phyloP scores from a whole-genome alignment of 208 protist genomes.

The Wallacemonas rigidus region DNA sequence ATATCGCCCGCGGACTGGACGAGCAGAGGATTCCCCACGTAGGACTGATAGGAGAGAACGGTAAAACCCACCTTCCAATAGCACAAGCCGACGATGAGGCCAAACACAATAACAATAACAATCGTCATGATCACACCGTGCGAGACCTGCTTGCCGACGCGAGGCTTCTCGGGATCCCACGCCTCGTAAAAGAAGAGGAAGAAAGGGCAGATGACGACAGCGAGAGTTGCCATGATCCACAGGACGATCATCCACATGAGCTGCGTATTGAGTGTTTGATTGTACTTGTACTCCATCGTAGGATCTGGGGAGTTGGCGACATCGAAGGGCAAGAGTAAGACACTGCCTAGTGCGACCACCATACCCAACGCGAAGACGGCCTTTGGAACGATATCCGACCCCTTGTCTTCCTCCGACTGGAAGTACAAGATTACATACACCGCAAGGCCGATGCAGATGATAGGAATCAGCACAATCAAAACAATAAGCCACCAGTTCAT shows the following conservation, averaged over 20 bases:
- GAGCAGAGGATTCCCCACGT: conserved; percentile 38
- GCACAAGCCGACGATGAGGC: conserved; percentile 54
- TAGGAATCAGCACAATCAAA: conserved; percentile 50
- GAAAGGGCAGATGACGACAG: conserved; percentile 90
- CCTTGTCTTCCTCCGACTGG: conserved; percentile 66
- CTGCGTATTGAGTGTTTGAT: conserved; percentile 76
- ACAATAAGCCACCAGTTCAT: conserved; percentile 90
- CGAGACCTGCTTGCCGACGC: conserved; percentile 47
- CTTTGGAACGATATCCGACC: conserved; percentile 57
- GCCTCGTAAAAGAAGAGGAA: conserved; percentile 94
- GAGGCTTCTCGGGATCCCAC: conserved; percentile 83
- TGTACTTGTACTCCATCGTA: conserved; percentile 47
- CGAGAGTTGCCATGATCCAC: conserved; percentile 66
- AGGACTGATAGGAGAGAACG: conserved; percentile 41
- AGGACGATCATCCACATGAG: conserved; percentile 91
- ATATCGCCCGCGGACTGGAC: conserved; percentile 12
- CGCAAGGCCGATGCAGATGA: conserved; percentile 57
- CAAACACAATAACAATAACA: conserved; percentile 57
- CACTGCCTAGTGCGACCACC: conserved; percentile 65
- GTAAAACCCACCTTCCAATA: conserved; percentile 57
- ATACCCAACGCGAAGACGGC: conserved; percentile 79
- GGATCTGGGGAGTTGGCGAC: conserved; percentile 88
- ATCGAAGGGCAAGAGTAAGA: conserved; percentile 93
- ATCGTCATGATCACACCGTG: conserved; percentile 78
- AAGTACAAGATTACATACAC: conserved; percentile 80